Percentiles rank a stretch among this genome's conserved stretches.
Evolutionary conservation across 2,329 filamentous ascomycete species (phyloP).

Genomic region (Penicillium polonicum): DNA sequence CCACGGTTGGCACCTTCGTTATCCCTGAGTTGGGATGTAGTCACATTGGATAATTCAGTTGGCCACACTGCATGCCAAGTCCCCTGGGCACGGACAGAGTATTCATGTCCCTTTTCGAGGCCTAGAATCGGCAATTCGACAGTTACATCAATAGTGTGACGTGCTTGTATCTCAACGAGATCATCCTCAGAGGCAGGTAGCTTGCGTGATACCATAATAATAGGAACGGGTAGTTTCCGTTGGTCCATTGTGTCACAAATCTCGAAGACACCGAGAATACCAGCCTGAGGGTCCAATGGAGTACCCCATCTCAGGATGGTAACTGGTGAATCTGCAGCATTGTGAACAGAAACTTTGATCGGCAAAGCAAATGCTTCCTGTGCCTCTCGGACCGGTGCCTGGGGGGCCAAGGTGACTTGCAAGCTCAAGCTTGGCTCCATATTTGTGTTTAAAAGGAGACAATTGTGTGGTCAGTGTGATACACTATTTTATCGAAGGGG

Average conservation of each 20-base stretch:
- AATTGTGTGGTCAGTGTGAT: not conserved
- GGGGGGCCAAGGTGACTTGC: slow-evolving; percentile 19
- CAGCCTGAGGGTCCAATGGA: slow-evolving; percentile 36
- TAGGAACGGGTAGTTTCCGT: slow-evolving; percentile 26
- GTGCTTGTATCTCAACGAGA: slow-evolving; percentile 33
- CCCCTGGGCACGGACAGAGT: slow-evolving; percentile 34
- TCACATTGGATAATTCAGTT: slow-evolving; percentile 22
- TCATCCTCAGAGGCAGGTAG: slow-evolving; percentile 32
- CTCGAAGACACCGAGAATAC: slow-evolving; percentile 32
- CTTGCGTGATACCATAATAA: slow-evolving; percentile 36
- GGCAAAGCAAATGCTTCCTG: slow-evolving; percentile 20
- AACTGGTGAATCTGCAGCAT: slow-evolving; percentile 27
- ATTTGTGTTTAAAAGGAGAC: not conserved
- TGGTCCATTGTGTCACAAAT: slow-evolving; percentile 26
- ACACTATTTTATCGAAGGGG: not conserved
- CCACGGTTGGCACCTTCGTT: slow-evolving; percentile 21
- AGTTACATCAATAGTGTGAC: slow-evolving; percentile 20
- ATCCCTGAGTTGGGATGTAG: slow-evolving; percentile 22
- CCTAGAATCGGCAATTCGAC: slow-evolving; percentile 30
- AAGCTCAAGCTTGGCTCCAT: slow-evolving; percentile 18
- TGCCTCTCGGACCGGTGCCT: slow-evolving; percentile 14
- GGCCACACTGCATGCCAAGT: slow-evolving; percentile 40
- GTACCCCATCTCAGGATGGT: slow-evolving; percentile 41
- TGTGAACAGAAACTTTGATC: slow-evolving; percentile 31
- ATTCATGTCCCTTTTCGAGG: slow-evolving; percentile 33